Conservation (phyloP, 129 eudicot species). For the Glebionis coronaria region DNA sequence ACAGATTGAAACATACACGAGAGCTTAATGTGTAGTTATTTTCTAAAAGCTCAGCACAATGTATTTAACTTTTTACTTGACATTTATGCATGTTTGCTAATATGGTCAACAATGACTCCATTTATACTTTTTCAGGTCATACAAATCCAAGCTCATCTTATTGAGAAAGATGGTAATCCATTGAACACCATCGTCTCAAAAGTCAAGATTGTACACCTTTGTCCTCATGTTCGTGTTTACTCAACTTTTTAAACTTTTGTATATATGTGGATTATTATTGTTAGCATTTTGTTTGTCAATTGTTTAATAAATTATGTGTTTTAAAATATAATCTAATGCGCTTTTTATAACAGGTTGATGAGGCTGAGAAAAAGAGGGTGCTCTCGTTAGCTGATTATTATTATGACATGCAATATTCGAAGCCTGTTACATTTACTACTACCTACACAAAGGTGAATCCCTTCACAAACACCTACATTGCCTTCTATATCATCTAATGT, state of each 20-base stretch:
- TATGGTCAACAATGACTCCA: neutral
- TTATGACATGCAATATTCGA: slow-evolving; percentile 52
- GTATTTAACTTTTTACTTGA: too few species aligned
- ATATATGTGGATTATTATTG: neutral
- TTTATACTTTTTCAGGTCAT: slow-evolving; percentile 36
- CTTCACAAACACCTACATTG: neutral
- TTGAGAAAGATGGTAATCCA: too few species aligned
- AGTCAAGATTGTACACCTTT: neutral
- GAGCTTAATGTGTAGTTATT: too few species aligned
- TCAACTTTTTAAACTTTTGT: too few species aligned
- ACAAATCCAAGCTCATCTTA: slow-evolving; percentile 29
- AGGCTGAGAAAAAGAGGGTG: slow-evolving; percentile 30
- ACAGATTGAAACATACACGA: too few species aligned
- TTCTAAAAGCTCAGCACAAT: too few species aligned
- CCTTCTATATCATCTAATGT: neutral
- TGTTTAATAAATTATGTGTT: too few species aligned
- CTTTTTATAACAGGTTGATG: slow-evolving; percentile 36
- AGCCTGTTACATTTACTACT: slow-evolving; percentile 47
- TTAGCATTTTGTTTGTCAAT: neutral
- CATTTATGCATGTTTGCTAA: neutral
- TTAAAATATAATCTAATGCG: neutral
- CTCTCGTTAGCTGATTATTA: slow-evolving; percentile 31
- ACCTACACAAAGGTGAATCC: slow-evolving; percentile 34
- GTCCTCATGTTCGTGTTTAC: slow-evolving; percentile 33
- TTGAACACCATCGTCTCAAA: too few species aligned